phyloP scores from a whole-genome alignment of 106 monocot genomes.

The Triglochin maritima region DNA sequence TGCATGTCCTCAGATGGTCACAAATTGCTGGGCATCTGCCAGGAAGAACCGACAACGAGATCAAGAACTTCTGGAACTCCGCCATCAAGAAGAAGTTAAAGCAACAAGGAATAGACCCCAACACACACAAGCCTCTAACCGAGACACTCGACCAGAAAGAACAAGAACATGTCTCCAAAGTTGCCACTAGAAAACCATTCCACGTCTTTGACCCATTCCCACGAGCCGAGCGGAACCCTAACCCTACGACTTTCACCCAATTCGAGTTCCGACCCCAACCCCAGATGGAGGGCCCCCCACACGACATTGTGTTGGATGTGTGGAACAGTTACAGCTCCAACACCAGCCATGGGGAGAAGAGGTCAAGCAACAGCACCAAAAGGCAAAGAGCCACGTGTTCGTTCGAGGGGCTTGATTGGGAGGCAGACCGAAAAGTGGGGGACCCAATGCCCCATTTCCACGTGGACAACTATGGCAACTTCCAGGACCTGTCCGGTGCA shows the following conservation, averaged over 20 bases:
- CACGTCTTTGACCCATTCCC: constrained; percentile 1
- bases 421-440: background rate
- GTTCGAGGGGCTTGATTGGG: background rate
- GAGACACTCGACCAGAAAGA: background rate
- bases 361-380: background rate
- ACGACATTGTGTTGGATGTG: constrained; percentile 4
- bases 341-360: background rate
- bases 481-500: background rate
- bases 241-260: background rate
- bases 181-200: background rate
- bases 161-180: background rate
- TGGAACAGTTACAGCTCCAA: constrained; percentile 2
- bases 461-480: background rate
- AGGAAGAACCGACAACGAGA: constrained; percentile 16
- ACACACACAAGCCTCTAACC: constrained; percentile 11
- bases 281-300: background rate
- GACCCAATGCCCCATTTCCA: background rate
- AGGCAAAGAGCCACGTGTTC: background rate
- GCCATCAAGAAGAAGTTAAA: constrained; percentile 16
- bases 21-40: constrained; percentile 14
- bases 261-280: background rate
- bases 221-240: background rate
- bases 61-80: constrained; percentile 23
- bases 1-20: constrained; percentile 9
- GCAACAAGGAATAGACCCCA: constrained; percentile 13